Evolutionary conservation across 192 early-diverging fungal species (phyloP).

Genomic region (Umbelopsis isabellina): DNA sequence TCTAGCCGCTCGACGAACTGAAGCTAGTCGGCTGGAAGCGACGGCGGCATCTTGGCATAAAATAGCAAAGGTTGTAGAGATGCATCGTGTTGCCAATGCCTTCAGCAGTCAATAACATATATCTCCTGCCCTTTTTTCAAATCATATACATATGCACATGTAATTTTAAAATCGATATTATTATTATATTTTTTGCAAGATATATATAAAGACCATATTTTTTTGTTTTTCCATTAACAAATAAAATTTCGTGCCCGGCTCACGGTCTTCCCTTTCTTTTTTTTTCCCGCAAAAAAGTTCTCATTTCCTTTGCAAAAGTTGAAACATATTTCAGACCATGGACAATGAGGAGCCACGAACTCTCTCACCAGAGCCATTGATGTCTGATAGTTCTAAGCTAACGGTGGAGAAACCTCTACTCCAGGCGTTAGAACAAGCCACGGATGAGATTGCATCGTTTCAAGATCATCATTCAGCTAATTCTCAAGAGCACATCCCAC

Average conservation of each 20-base stretch:
- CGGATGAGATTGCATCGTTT: slow-evolving; percentile 10
- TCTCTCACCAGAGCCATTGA: slow-evolving; percentile 1
- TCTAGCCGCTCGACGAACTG: slow-evolving; percentile 55
- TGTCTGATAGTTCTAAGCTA: not conserved
- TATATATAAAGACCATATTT: not conserved
- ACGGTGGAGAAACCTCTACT: not conserved
- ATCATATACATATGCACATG: not conserved
- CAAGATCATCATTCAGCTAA: not conserved
- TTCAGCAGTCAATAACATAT: slow-evolving; percentile 3
- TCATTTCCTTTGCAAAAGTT: not conserved
- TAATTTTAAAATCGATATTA: not conserved
- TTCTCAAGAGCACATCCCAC: not conserved
- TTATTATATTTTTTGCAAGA: not conserved
- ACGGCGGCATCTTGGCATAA: slow-evolving; percentile 39
- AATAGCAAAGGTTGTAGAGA: slow-evolving; percentile 38
- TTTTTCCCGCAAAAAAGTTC: not conserved
- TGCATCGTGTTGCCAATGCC: slow-evolving; percentile 5
- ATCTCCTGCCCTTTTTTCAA: not conserved
- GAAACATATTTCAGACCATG: slow-evolving; percentile 1
- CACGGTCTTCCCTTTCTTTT: not conserved
- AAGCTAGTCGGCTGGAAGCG: slow-evolving; percentile 48
- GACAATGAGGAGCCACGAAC: slow-evolving; percentile 1
- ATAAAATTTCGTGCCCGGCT: not conserved
- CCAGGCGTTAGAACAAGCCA: not conserved
- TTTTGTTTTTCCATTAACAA: not conserved